phyloP scores from a whole-genome alignment of 192 early-diverging fungal genomes.

The Lobosporangium transversale region DNA sequence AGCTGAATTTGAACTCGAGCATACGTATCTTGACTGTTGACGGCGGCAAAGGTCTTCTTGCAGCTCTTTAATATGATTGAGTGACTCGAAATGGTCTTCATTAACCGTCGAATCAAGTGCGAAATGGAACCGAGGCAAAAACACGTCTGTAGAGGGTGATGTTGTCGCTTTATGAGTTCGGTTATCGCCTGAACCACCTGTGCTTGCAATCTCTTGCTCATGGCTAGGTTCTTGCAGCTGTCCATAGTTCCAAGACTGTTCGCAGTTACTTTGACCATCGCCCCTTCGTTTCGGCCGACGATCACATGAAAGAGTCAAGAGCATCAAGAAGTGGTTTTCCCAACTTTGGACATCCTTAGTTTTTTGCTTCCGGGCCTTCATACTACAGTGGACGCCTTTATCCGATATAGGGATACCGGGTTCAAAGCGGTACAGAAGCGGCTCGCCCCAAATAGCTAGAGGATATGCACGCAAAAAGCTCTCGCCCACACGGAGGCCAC shows the following conservation, averaged over 20 bases:
- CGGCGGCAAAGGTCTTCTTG: constrained; percentile 2
- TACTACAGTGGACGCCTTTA: constrained; percentile 8
- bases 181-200: background rate
- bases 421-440: constrained; percentile 35
- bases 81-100: constrained; percentile 34
- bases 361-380: constrained; percentile 12
- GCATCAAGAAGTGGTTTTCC: constrained; percentile 35
- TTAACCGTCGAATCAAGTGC: constrained; percentile 30
- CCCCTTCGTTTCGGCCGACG: constrained; percentile 7
- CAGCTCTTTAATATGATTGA: constrained; percentile 20
- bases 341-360: constrained; percentile 27
- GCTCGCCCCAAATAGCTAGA: constrained; percentile 38
- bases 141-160: constrained; percentile 30
- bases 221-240: background rate
- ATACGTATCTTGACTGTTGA: background rate
- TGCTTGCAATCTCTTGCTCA: background rate
- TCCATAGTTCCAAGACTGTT: background rate
- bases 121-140: constrained; percentile 45
- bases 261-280: background rate
- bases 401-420: constrained; percentile 29
- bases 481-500: constrained; percentile 34
- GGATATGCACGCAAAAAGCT: constrained; percentile 43
- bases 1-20: background rate
- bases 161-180: background rate
- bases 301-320: constrained; percentile 16